Conservation (phyloP, 148 eudicot genomes). For the Camellia sinensis region DNA sequence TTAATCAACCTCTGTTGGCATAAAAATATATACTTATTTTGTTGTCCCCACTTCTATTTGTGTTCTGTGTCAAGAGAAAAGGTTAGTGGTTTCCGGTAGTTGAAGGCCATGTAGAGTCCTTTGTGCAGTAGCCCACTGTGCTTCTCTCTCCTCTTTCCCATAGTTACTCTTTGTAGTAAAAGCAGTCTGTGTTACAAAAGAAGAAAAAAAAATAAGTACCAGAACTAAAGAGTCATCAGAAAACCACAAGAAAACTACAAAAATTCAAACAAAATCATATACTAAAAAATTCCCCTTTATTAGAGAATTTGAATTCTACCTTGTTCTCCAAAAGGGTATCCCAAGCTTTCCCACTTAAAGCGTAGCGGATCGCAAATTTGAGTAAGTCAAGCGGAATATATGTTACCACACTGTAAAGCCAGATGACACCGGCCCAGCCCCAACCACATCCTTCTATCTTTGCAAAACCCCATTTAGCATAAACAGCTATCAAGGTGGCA, state of each 20-base stretch:
- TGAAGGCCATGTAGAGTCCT: slow-evolving; percentile 72
- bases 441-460: slow-evolving; percentile 57
- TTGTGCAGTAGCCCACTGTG: slow-evolving; percentile 72
- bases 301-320: slow-evolving; percentile 25
- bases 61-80: too few relatives aligned
- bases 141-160: slow-evolving; percentile 68
- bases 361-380: slow-evolving; percentile 52
- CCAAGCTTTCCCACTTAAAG: slow-evolving; percentile 69
- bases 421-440: slow-evolving; percentile 71
- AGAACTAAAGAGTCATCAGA: background rate
- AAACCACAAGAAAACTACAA: background rate
- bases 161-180: slow-evolving; percentile 70
- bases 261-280: background rate
- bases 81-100: slow-evolving; percentile 37
- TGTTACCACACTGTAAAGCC: slow-evolving; percentile 58
- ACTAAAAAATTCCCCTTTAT: background rate
- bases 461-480: slow-evolving; percentile 56
- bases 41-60: too few relatives aligned
- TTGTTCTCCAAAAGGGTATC: slow-evolving; percentile 45
- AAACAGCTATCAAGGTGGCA: slow-evolving; percentile 62
- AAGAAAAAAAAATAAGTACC: background rate
- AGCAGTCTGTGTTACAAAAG: slow-evolving; percentile 44
- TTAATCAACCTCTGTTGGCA: too few relatives aligned
- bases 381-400: slow-evolving; percentile 61
- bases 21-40: too few relatives aligned